Evolutionary conservation across 2,329 filamentous ascomycete genomes (phyloP).

Genomic region (Pseudodiploospora longispora): DNA sequence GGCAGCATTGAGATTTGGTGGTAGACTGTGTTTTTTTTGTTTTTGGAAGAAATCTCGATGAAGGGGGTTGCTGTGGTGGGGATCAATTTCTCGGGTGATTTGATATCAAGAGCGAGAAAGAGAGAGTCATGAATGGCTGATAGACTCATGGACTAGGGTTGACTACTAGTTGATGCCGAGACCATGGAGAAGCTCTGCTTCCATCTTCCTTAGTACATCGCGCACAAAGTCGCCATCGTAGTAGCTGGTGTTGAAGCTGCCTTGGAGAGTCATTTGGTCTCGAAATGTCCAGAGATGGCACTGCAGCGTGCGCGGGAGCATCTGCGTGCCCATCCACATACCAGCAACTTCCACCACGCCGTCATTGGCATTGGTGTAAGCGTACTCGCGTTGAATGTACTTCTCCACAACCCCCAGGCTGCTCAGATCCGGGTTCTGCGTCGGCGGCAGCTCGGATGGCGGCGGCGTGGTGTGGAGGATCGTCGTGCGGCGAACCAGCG

Average conservation of each 20-base stretch:
- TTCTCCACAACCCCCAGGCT: conserved; percentile 18
- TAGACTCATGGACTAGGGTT: no score
- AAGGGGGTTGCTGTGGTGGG: no score
- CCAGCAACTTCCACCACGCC: conserved; percentile 15
- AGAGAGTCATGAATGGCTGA: no score
- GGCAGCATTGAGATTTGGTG: no score
- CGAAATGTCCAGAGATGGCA: conserved; percentile 25
- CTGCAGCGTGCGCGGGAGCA: conserved; percentile 19
- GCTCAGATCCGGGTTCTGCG: conserved; percentile 21
- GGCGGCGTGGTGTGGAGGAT: conserved; percentile 10
- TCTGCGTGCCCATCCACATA: conserved; percentile 22
- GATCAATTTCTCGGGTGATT: no score
- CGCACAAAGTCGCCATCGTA: conserved; percentile 17
- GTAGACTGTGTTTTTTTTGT: no score
- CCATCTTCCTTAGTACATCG: conserved; percentile 15
- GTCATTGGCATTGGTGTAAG: conserved; percentile 6
- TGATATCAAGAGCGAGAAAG: no score
- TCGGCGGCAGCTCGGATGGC: conserved; percentile 15
- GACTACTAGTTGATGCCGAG: background rate
- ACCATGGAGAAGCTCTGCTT: conserved; percentile 1
- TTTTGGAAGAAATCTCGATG: no score
- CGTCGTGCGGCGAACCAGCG: conserved; percentile 10
- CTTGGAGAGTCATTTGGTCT: conserved; percentile 20
- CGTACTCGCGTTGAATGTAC: conserved; percentile 16
- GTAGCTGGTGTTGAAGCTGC: conserved; percentile 24